Percentiles rank a stretch among this genome's conserved stretches.
Conservation (phyloP, 495 filamentous ascomycete species). For the Podospora fimiseda region DNA sequence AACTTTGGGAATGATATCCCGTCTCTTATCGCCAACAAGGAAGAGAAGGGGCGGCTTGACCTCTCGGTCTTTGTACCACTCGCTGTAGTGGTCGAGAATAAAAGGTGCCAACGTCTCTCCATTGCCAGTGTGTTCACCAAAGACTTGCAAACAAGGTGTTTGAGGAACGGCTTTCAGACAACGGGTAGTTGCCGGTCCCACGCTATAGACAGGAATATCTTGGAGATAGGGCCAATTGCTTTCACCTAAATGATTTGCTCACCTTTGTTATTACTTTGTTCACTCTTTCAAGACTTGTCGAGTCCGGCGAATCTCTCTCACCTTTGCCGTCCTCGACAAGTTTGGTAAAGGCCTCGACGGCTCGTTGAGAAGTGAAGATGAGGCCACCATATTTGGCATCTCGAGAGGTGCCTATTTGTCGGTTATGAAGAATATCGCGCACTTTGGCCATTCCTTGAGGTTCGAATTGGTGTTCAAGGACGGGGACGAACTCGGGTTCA, state of each 20-base stretch:
- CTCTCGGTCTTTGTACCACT: slow-evolving; percentile 32
- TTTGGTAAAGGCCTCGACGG: slow-evolving; percentile 75
- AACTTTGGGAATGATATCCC: slow-evolving; percentile 81
- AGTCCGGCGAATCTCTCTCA: slow-evolving; percentile 14
- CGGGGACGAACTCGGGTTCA: slow-evolving; percentile 70
- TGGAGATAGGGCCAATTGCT: slow-evolving; percentile 41
- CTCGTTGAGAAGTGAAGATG: slow-evolving; percentile 90
- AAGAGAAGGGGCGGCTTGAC: slow-evolving; percentile 67
- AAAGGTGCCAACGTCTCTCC: slow-evolving; percentile 69
- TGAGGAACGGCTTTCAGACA: slow-evolving; percentile 57
- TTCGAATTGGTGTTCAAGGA: slow-evolving; percentile 64
- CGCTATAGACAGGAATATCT: slow-evolving; percentile 69
- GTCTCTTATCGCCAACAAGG: slow-evolving; percentile 74
- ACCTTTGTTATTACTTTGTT: slow-evolving; percentile 13
- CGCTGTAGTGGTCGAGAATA: slow-evolving; percentile 66
- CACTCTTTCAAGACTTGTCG: background rate
- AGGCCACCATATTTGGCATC: slow-evolving; percentile 64
- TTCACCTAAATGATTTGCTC: slow-evolving; percentile 21
- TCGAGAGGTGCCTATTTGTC: slow-evolving; percentile 24
- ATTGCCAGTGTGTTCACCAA: slow-evolving; percentile 73
- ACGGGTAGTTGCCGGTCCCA: slow-evolving; percentile 83
- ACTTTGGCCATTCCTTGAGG: slow-evolving; percentile 38
- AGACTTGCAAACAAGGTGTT: slow-evolving; percentile 45
- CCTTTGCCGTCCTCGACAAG: slow-evolving; percentile 52
- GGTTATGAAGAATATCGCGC: slow-evolving; percentile 26